These are phyloP conservation scores for Trypanosoma caninum DNA, from an alignment of 208 protist species.

Conservation along the genomic window DNA sequence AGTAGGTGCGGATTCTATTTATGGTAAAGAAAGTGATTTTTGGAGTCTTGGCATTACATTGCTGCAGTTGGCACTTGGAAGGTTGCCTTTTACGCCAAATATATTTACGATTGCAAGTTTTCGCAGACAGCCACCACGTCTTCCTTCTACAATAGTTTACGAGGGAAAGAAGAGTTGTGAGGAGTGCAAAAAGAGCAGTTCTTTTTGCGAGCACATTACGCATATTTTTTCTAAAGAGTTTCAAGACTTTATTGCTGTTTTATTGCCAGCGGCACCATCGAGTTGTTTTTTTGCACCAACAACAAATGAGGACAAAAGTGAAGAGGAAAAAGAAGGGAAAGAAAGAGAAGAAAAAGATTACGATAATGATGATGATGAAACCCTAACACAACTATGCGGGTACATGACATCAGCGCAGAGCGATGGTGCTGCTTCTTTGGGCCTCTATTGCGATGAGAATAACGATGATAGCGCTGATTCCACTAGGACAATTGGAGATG, in stretches of 20 bases:
- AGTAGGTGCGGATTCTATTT: constrained; percentile 23
- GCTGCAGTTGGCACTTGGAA: constrained; percentile 26
- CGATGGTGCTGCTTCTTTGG: not conserved
- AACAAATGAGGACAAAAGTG: too few species aligned
- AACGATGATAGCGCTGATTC: not conserved
- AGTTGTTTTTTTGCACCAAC: too few species aligned
- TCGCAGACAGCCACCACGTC: constrained; percentile 18
- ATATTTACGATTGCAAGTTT: constrained; percentile 23
- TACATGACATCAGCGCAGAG: not conserved
- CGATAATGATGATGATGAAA: not conserved
- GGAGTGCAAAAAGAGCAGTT: not conserved
- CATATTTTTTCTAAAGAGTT: constrained; percentile 10
- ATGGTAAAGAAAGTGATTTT: constrained; percentile 32
- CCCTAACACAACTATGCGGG: not conserved
- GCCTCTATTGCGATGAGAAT: not conserved
- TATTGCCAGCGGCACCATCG: not conserved
- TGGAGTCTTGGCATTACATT: constrained; percentile 36
- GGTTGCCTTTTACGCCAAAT: constrained; percentile 21
- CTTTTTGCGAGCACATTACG: not conserved
- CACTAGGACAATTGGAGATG: not conserved
- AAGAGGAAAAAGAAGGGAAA: too few species aligned
- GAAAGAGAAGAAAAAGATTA: not conserved
- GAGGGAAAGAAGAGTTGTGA: not conserved
- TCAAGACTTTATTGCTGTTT: constrained; percentile 19
- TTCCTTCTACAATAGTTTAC: not conserved